Base-by-base conservation (phyloP, 2,329 filamentous ascomycete genomes). In the Hawksworthiomyces lignivorus region DNA sequence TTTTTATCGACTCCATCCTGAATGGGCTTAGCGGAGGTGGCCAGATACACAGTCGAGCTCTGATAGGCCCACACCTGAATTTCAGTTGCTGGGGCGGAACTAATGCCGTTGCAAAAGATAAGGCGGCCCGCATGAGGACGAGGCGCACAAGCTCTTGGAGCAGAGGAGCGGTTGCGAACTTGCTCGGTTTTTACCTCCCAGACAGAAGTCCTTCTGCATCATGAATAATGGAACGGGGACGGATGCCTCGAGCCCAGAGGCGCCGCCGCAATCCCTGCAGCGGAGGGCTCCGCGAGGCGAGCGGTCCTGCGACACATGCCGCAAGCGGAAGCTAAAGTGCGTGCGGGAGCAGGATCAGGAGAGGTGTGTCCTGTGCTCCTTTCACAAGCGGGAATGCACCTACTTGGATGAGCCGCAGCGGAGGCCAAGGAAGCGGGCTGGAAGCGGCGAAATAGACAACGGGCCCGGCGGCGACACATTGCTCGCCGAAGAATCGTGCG, bases 371-470 rank as follows among this genome's bases (percentile, higher is more conserved):
- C 63, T 82, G 45, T 83, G 79, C 60, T 71, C 75, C 48, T 81
- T 82, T 56, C 78, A 83, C 61, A 76, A 77, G 56, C 77, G 81
- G 54, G 72, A 77, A 48, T 83, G 80, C 59, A 83, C 79, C 20
- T 83, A 80, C 56, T 65, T 81, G 30, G 72, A 69, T 9, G 32
- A 32, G 49, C 74, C 75, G 19, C 77, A 77, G 58, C 64, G 72
- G 50, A 73, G 59, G 27, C 27, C 8, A 14, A n/a, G 33, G 33
- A 18, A 32, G 33, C 18, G 15, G 30, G 14, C 14, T 5, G 30
- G 15, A 8, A 17, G n/a, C 15, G 24, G 24, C 24, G 24, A 35
- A 11, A 35, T n/a, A 11, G 20, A 35, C 11, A 35, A 14, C 20
- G 32, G 32, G 5, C n/a, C n/a, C 19, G 20, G 32, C 32, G 24